Evolutionary conservation across 345 rosid species (phyloP).

Genomic region (Gossypium arboreum): DNA sequence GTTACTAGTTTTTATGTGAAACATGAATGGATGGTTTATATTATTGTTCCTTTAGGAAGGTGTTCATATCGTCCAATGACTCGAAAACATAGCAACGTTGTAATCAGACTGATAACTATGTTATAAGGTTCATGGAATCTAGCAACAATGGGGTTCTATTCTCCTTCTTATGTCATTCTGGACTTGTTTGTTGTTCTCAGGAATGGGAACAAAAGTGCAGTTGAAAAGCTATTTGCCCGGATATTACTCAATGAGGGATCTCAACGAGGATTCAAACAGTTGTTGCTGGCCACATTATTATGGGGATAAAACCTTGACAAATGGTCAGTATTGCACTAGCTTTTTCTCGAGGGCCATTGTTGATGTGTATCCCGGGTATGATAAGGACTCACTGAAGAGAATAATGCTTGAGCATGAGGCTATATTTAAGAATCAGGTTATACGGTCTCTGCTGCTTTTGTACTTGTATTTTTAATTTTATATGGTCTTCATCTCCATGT

Average conservation of each 20-base stretch:
- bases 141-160: neutral
- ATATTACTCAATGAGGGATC: constrained; percentile 65
- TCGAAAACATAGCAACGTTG: neutral
- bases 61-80: neutral
- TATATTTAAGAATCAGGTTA: constrained; percentile 77
- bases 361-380: constrained; percentile 46
- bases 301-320: constrained; percentile 46
- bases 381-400: constrained; percentile 57
- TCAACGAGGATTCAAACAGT: constrained; percentile 57
- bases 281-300: constrained; percentile 54
- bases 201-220: constrained; percentile 80
- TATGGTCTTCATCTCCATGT: neutral
- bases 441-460: neutral
- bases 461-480: neutral
- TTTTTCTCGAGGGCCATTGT: constrained; percentile 35
- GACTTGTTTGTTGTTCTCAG: constrained; percentile 33
- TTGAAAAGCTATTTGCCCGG: constrained; percentile 61
- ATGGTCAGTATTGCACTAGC: constrained; percentile 48
- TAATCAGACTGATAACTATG: neutral
- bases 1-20: neutral
- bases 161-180: neutral
- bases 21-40: neutral
- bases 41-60: no score
- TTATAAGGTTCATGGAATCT: neutral
- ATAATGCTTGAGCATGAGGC: constrained; percentile 88